Evolutionary conservation across 495 filamentous ascomycete species (phyloP), one percentile per base, ranked within the genome.

Genomic region (Cercophora samala): DNA sequence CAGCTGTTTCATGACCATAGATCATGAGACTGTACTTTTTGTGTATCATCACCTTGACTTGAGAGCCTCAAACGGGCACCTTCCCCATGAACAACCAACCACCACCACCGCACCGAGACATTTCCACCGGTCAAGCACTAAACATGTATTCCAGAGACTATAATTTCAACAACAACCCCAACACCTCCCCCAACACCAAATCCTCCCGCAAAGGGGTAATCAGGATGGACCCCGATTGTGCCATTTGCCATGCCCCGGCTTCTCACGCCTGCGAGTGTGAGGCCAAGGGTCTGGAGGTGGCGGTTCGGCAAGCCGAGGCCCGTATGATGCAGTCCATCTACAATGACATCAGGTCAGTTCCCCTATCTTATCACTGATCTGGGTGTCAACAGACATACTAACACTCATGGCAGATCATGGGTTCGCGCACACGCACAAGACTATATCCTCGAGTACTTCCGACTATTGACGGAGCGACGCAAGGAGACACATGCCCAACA

Each of bases 161-260:
- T 60, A 73, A 76, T 58, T 65, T 68, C 54, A 81, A 79, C 69
- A 58, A 58, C 54, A 46, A 46, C 37, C 6, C 5, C 37, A 46
- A 46, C 37, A 46, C 37, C 37, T 13, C 8, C 13, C 8, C 37
- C 37, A 62, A 42, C 60, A 37, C 29, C 25, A 62, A 62, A 42
- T 42, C 60, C 60, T 69, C 70, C 66, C 75, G 79, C 68, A 83
- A 82, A 78, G 75, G 81, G 68, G 70, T 82, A 74, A 78, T 84
- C 76, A 83, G 76, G 75, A 86, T 88, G 85, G 87, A 88, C 66
- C 88, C 88, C 52, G 88, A 89, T 78, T 91, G 88, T 78, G 88
- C 88, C 56, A 89, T 91, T 64, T 91, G 88, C 76, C 83, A 85
- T 76, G 82, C 83, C 70, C 87, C 88, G 60, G 85, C 87, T 55